A percentile compares a stretch with the other conserved stretches of the same genome.
phyloP scores from a whole-genome alignment of 257 asterid species.

The Solanum pinnatisectum region DNA sequence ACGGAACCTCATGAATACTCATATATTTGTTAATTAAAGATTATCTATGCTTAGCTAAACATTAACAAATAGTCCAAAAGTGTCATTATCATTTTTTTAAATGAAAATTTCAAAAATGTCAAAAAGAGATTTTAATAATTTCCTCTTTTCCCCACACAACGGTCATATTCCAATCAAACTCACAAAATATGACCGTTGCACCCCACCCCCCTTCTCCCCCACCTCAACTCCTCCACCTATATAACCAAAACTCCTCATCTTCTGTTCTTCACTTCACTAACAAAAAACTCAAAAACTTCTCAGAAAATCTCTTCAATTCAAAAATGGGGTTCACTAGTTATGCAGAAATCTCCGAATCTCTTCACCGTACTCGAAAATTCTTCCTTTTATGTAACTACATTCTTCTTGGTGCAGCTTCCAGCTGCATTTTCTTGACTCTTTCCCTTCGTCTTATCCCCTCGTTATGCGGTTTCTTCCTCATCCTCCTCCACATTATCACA shows the following conservation, averaged over 20 bases:
- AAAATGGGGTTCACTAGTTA: slow-evolving; percentile 4
- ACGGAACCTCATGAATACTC: neutral
- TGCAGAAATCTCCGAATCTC: slow-evolving; percentile 1
- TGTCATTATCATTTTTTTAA: neutral
- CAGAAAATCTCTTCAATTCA: neutral
- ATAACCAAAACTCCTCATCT: neutral
- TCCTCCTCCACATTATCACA: slow-evolving; percentile 35
- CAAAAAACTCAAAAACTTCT: neutral
- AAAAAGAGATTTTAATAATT: neutral
- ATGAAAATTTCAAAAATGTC: neutral
- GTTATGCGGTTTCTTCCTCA: slow-evolving; percentile 29
- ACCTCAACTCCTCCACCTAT: neutral
- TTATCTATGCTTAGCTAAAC: neutral
- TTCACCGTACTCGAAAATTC: slow-evolving; percentile 16
- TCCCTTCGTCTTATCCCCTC: slow-evolving; percentile 40
- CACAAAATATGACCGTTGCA: neutral
- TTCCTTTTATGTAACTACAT: slow-evolving; percentile 28
- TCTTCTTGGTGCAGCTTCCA: slow-evolving; percentile 33
- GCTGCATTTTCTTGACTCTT: slow-evolving; percentile 40
- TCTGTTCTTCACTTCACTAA: neutral
- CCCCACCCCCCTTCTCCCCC: neutral
- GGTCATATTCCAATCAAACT: neutral
- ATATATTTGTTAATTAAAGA: neutral
- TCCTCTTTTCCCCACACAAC: neutral
- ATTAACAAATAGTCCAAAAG: neutral